Base-by-base conservation (phyloP, 1,139 yeast genomes). In the Yamadazyma diospyri region DNA sequence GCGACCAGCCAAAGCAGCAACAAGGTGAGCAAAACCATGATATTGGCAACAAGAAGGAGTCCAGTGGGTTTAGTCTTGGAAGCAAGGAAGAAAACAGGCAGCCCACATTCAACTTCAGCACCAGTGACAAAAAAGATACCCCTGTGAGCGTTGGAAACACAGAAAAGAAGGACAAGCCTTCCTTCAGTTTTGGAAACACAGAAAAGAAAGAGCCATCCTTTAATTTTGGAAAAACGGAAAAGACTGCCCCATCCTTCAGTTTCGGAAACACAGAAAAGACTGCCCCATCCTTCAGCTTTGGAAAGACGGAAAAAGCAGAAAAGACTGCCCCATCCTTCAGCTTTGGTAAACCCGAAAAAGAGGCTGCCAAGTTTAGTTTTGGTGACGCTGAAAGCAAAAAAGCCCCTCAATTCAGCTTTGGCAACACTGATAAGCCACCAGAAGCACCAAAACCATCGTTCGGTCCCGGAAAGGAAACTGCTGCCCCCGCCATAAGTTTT, bases 351-450 rank as follows among this genome's bases (percentile, higher is more conserved):
- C 13, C 18, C 25, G 30, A 15, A 13, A 25, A 19, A 23, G 33
- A 34, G 12, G 10, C 37, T 10, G 37, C 48, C 4, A n/a, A 32
- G 9, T 41, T 44, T 27, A 27, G 37, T 6, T 40, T 42, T 25
- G 45, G 45, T 12, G 38, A 38, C 18, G 11, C 37, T n/a, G 35
- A 33, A 16, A 23, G 16, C 27, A 31, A 40, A 14, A 23, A 38
- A n/a, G 34, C 38, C 22, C 38, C 49, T 25, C 25, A 40, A 13
- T 34, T 57, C 46, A 51, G 62, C 13, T 33, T 34, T 35, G 47
- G 39, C 12, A 29, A 29, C 16, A 11, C 32, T 3, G 31, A 22
- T 16, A 31, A 31, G 16, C n/a, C n/a, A n/a, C n/a, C n/a, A n/a
- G 34, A 33, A 4, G 9, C 35, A 14, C 38, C 47, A 5, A 16